phyloP scores from a whole-genome alignment of 176 grass and related monocot genomes.

The Poa annua region DNA sequence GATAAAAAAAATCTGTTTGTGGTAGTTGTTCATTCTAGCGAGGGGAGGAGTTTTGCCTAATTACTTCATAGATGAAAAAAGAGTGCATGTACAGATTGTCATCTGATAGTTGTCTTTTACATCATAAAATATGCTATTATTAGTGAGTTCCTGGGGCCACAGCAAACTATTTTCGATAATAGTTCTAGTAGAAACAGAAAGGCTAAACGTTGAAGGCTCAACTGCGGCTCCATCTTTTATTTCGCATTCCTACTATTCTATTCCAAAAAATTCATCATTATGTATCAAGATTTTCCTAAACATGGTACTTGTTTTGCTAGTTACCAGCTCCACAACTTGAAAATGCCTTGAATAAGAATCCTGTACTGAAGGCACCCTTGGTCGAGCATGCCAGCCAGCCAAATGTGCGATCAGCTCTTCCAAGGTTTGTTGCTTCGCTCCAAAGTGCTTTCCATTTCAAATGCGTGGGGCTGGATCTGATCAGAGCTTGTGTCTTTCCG shows the following conservation, averaged over 20 bases:
- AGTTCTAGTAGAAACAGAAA: constrained; percentile 2
- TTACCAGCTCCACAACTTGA: constrained; percentile 96
- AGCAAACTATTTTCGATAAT: not conserved
- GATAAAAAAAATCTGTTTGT: not conserved
- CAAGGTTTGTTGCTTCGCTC: constrained; percentile 53
- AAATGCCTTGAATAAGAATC: constrained; percentile 83
- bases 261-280: not conserved
- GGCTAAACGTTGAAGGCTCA: not conserved
- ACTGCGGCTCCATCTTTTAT: not conserved
- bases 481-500: constrained; percentile 23
- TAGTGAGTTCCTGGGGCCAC: not conserved
- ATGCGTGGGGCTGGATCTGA: constrained; percentile 3
- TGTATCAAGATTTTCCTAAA: constrained; percentile 3
- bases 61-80: not conserved
- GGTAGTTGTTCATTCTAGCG: not conserved
- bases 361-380: constrained; percentile 72
- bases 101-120: not conserved
- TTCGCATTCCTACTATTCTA: not conserved
- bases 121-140: not conserved
- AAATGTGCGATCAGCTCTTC: constrained; percentile 74
- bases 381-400: constrained; percentile 85
- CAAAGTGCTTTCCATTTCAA: not conserved
- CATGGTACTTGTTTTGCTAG: constrained; percentile 46
- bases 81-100: not conserved
- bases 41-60: not conserved